Conservation (phyloP, 495 filamentous ascomycete species). For the Talaromyces liani region DNA sequence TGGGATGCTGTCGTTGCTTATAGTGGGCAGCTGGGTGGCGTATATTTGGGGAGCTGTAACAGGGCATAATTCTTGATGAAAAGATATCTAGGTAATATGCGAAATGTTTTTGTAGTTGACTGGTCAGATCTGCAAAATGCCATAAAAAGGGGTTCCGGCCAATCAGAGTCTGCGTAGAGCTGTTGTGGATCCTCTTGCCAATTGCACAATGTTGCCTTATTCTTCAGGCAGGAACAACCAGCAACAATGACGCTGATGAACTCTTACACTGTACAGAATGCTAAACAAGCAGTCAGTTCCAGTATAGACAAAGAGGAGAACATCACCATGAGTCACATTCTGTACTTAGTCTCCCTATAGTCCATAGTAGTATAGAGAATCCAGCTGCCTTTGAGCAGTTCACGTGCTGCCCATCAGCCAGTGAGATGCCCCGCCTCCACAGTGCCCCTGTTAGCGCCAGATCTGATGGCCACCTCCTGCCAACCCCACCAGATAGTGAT, state of each 20-base stretch:
- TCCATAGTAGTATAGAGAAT: background rate
- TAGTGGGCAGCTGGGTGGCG: constrained; percentile 30
- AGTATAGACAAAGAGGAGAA: background rate
- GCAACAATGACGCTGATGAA: background rate
- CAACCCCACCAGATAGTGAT: background rate
- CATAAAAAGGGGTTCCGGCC: background rate
- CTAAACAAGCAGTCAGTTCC: background rate
- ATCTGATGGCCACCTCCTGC: background rate
- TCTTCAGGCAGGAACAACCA: background rate
- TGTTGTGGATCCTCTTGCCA: background rate
- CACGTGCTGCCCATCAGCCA: background rate
- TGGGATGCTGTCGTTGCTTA: constrained; percentile 19
- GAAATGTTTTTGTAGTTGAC: background rate
- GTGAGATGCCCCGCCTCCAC: constrained; percentile 2
- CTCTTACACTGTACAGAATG: background rate
- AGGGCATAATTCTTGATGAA: constrained; percentile 22
- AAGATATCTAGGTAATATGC: too few relatives aligned
- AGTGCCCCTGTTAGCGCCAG: background rate
- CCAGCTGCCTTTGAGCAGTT: background rate
- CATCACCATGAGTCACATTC: background rate
- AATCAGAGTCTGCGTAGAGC: background rate
- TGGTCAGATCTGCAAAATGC: background rate
- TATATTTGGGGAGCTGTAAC: constrained; percentile 40
- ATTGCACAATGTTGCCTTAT: background rate
- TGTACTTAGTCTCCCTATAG: too few relatives aligned